Percentiles rank a stretch among this genome's conserved stretches.
phyloP scores from a whole-genome alignment of 257 asterid species.

The Ilex asprella region DNA sequence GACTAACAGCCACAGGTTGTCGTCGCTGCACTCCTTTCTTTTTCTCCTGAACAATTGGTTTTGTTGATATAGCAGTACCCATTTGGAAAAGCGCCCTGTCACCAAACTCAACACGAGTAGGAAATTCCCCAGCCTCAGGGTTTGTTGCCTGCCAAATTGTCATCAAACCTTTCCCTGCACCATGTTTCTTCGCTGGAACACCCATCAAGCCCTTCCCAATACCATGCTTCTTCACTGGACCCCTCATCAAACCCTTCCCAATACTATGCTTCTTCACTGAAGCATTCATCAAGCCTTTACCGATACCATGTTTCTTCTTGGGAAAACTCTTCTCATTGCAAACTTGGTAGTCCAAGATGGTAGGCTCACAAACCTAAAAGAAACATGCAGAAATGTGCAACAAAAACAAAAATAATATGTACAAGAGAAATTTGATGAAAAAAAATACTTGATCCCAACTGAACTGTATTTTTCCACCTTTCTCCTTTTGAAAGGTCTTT shows the following conservation, averaged over 20 bases:
- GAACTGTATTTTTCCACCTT: conserved; percentile 45
- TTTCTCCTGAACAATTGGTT: conserved; percentile 30
- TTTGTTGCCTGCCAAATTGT: conserved; percentile 35
- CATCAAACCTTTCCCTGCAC: conserved; percentile 71
- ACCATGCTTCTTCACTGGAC: conserved; percentile 41
- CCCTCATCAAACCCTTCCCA: conserved; percentile 28
- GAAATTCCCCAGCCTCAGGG: conserved; percentile 35
- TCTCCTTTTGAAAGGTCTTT: conserved; percentile 42
- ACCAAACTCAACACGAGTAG: conserved; percentile 28
- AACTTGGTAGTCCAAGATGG: conserved; percentile 31
- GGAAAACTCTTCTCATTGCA: conserved; percentile 19
- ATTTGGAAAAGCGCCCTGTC: conserved; percentile 2
- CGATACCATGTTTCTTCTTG: too few species aligned
- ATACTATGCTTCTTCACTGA: conserved; percentile 41
- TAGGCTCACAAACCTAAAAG: conserved; percentile 41
- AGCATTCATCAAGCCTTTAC: not conserved
- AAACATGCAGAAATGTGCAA: conserved; percentile 3
- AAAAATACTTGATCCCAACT: not conserved
- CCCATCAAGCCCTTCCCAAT: conserved; percentile 66
- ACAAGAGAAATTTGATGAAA: conserved; percentile 8
- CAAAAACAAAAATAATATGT: conserved; percentile 8
- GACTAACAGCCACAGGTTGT: conserved; percentile 59
- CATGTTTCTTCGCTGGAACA: conserved; percentile 33
- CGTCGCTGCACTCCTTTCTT: conserved; percentile 51
- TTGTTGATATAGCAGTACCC: not conserved